phyloP scores from a whole-genome alignment of 208 protist species.

The Trypanosoma mega region DNA sequence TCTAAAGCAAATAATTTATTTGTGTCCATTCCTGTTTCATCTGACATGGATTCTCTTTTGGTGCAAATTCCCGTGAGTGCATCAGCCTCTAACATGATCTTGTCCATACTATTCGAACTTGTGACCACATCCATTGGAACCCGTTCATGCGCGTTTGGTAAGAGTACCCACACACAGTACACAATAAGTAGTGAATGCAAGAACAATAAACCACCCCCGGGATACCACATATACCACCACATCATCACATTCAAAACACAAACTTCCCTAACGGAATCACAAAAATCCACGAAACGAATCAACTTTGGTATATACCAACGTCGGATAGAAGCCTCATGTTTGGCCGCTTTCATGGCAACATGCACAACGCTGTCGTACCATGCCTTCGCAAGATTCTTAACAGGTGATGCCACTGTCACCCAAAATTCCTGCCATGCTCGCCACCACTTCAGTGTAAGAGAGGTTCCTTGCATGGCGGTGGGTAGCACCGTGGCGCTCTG shows the following conservation, averaged over 20 bases:
- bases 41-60: too few relatives aligned
- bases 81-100: too few relatives aligned
- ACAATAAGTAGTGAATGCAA: not conserved
- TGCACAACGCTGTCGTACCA: slow-evolving; percentile 75
- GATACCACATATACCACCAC: slow-evolving; percentile 29
- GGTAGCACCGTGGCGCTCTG: slow-evolving; percentile 24
- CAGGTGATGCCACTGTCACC: slow-evolving; percentile 69
- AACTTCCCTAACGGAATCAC: slow-evolving; percentile 29
- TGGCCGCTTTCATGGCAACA: slow-evolving; percentile 36
- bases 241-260: slow-evolving; percentile 30
- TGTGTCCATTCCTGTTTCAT: too few relatives aligned
- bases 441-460: slow-evolving; percentile 61
- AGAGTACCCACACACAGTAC: not conserved
- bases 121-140: too few relatives aligned
- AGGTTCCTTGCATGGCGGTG: slow-evolving; percentile 43
- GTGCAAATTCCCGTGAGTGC: too few relatives aligned
- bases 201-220: slow-evolving; percentile 11
- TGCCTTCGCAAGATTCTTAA: slow-evolving; percentile 79
- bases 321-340: slow-evolving; percentile 69
- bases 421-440: slow-evolving; percentile 73
- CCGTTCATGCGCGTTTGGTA: too few relatives aligned
- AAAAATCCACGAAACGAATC: slow-evolving; percentile 5
- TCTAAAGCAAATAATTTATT: not conserved
- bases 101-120: too few relatives aligned
- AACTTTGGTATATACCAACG: slow-evolving; percentile 52